Base-by-base conservation (phyloP, 352 stramenopile species). In the Globisporangium echinulatum region DNA sequence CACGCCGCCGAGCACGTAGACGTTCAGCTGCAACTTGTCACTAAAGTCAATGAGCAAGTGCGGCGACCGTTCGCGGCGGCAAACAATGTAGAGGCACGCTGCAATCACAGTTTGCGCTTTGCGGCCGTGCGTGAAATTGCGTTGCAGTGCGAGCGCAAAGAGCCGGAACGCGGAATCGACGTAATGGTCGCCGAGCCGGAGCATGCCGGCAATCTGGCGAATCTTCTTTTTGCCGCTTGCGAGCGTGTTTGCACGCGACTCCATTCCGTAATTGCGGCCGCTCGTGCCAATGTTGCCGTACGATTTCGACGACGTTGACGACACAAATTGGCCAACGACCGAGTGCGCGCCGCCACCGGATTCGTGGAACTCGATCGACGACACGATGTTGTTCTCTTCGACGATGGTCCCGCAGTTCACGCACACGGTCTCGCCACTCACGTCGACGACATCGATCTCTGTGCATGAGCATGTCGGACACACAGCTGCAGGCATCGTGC, bases 41-140 rank as follows among this genome's bases (percentile, higher is more conserved):
- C 81, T 96, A 70, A 99, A 99, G 77, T 99, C 97, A 71, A 99
- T 99, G 15, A 99, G 85, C 88, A 99, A 88, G 66, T 99, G 96
- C 59, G 98, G 96, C 62, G 90, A 98, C 63, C 98, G 98, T 68
- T 99, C 92, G 67, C 98, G 87, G 37, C 97, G 82, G 75, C 97
- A 99, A 0, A 98, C 95, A 56, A 99, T 98, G 72, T 99, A 99
- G 46, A 99, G 82, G 73, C 97, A 99, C 11, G 97, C 94, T 5
- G 96, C 96, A 36, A 99, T 96, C 3, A 99, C 96, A 60, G 98
- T 96, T 57, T 96, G 85, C n/a, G 94, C 95, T 64, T 94, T 93
- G 50, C 96, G 75, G 36, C 96, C 97, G 59, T 98, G 94, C 17
- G 97, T 97, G 71, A 99, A 99, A 75, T 99, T 99, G 67, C 90